Evolutionary conservation across 768 basidiomycete genomes (phyloP).

Genomic region (Trametes coccinea): DNA sequence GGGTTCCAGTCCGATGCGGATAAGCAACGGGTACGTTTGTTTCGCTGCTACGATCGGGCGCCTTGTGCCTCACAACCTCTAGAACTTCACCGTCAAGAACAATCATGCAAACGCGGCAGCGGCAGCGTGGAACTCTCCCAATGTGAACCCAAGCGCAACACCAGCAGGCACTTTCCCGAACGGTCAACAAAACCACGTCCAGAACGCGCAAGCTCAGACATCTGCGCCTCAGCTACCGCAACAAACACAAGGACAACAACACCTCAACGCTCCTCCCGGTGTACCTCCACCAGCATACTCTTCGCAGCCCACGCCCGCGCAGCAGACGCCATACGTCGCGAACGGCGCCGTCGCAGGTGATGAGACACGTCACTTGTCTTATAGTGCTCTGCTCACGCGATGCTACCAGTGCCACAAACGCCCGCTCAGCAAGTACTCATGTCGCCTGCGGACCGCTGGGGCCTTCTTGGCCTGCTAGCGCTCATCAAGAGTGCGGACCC

Average conservation of each 20-base stretch:
- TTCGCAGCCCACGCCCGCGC: slow-evolving; percentile 36
- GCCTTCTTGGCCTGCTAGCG: slow-evolving; percentile 80
- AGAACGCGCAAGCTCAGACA: slow-evolving; percentile 22
- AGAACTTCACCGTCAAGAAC: slow-evolving; percentile 47
- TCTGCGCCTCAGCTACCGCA: slow-evolving; percentile 33
- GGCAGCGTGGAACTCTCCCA: slow-evolving; percentile 66
- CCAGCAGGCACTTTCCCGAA: slow-evolving; percentile 39
- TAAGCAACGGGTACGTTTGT: slow-evolving; percentile 61
- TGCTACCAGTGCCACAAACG: slow-evolving; percentile 68
- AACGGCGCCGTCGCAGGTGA: slow-evolving; percentile 34
- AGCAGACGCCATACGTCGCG: slow-evolving; percentile 31
- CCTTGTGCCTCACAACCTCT: slow-evolving; percentile 2
- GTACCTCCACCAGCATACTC: slow-evolving; percentile 43
- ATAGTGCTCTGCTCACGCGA: slow-evolving; percentile 37
- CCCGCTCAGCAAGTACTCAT: slow-evolving; percentile 93
- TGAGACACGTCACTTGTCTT: slow-evolving; percentile 31
- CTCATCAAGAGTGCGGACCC: slow-evolving; percentile 86
- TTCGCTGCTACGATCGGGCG: background rate
- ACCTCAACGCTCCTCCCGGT: slow-evolving; percentile 55
- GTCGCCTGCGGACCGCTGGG: slow-evolving; percentile 95
- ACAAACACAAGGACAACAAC: slow-evolving; percentile 43
- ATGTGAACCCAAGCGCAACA: slow-evolving; percentile 42
- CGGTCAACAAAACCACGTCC: slow-evolving; percentile 39
- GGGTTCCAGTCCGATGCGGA: slow-evolving; percentile 62
- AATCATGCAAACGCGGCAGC: slow-evolving; percentile 25